Evolutionary conservation across 371 early-diverging fungal genomes (phyloP).

Genomic region (Actinomortierella wolfii): DNA sequence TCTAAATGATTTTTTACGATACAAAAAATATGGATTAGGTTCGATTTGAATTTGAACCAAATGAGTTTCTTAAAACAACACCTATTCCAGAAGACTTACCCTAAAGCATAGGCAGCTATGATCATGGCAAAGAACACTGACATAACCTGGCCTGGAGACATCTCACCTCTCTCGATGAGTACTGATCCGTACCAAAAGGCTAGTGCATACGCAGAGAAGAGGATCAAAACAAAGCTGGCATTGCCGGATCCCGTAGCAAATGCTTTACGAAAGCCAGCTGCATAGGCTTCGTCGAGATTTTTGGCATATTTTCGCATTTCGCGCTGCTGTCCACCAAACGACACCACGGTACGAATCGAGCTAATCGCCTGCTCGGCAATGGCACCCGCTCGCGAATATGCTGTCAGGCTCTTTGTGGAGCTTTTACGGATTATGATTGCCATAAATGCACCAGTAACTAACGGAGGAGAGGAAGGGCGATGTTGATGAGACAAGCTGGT

Average conservation of each 20-base stretch:
- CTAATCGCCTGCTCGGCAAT: conserved; percentile 79
- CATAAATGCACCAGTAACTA: conserved; percentile 49
- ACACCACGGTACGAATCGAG: conserved; percentile 75
- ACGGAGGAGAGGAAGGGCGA: neutral
- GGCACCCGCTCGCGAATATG: conserved; percentile 63
- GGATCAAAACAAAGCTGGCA: conserved; percentile 44
- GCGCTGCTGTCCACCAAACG: conserved; percentile 71
- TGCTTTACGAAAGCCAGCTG: conserved; percentile 46
- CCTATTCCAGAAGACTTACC: conserved; percentile 3
- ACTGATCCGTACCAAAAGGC: conserved; percentile 69
- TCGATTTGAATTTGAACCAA: neutral
- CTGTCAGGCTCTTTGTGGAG: conserved; percentile 50
- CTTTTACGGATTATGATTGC: conserved; percentile 49
- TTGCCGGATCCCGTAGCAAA: conserved; percentile 50
- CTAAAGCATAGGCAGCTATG: conserved; percentile 53
- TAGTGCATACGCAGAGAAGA: conserved; percentile 53
- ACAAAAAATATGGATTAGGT: neutral
- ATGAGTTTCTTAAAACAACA: neutral
- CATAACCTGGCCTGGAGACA: conserved; percentile 46
- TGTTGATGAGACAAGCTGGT: neutral
- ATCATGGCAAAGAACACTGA: conserved; percentile 62
- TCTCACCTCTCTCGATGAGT: conserved; percentile 52
- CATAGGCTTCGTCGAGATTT: conserved; percentile 49
- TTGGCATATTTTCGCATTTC: conserved; percentile 57
- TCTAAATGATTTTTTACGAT: neutral